phyloP scores from a whole-genome alignment of 2,329 filamentous ascomycete species.

The Epicoccum nigrum region DNA sequence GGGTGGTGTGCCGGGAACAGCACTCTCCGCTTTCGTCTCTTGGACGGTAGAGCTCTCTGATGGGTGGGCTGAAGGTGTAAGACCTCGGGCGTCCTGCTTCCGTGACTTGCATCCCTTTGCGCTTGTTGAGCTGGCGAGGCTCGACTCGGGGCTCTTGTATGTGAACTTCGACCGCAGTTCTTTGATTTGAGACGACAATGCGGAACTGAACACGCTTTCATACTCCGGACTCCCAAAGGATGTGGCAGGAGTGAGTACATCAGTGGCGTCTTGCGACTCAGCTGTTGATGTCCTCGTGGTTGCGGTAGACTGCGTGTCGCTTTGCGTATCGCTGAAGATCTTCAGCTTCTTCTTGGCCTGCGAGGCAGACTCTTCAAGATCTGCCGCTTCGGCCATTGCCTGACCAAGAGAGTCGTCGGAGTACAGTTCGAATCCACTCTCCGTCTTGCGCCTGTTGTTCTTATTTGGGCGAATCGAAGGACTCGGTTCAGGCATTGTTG shows the following conservation, averaged over 20 bases:
- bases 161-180: slow-evolving; percentile 41
- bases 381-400: slow-evolving; percentile 47
- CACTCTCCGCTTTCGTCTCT: slow-evolving; percentile 6
- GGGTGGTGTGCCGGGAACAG: slow-evolving; percentile 16
- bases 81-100: slow-evolving; percentile 16
- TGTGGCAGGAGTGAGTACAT: slow-evolving; percentile 40
- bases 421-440: slow-evolving; percentile 53
- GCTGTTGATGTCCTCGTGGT: slow-evolving; percentile 30
- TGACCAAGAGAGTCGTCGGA: slow-evolving; percentile 57
- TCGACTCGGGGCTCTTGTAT: slow-evolving; percentile 23
- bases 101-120: slow-evolving; percentile 4
- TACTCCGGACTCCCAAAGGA: slow-evolving; percentile 38
- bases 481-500: slow-evolving; percentile 45
- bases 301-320: slow-evolving; percentile 38
- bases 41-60: slow-evolving; percentile 3
- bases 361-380: slow-evolving; percentile 38
- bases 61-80: slow-evolving; percentile 13
- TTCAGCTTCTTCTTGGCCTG: slow-evolving; percentile 42
- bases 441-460: slow-evolving; percentile 35
- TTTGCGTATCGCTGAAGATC: slow-evolving; percentile 39
- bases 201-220: slow-evolving; percentile 33
- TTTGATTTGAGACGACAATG: slow-evolving; percentile 37
- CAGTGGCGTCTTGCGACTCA: slow-evolving; percentile 35
- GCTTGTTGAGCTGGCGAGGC: slow-evolving; percentile 2
- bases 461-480: slow-evolving; percentile 49